Evolutionary conservation across 805 yeast genomes (phyloP).

Genomic region (Wickerhamomyces subpelliculosus): DNA sequence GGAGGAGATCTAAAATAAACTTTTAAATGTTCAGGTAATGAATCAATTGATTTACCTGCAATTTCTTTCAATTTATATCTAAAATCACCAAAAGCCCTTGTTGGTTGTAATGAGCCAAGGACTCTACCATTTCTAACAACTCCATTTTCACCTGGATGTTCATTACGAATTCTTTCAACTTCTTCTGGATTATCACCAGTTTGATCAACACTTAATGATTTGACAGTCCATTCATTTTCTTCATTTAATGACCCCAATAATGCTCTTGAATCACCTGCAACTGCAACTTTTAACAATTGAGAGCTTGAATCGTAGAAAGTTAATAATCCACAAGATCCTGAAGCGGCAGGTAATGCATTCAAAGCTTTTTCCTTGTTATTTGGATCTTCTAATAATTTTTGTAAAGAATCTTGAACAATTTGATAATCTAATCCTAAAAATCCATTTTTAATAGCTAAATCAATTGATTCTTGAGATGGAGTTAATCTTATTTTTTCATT

Average conservation of each 20-base stretch:
- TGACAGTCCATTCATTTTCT: slow-evolving; percentile 76
- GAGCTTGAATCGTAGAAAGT: slow-evolving; percentile 79
- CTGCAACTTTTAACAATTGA: slow-evolving; percentile 75
- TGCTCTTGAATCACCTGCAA: slow-evolving; percentile 94
- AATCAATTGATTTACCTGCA: slow-evolving; percentile 33
- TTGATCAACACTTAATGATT: slow-evolving; percentile 82
- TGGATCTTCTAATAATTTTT: slow-evolving; percentile 60
- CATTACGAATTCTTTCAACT: slow-evolving; percentile 71
- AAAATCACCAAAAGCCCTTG: slow-evolving; percentile 96
- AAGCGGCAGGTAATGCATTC: slow-evolving; percentile 82
- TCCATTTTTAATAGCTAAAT: slow-evolving; percentile 73
- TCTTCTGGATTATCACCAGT: slow-evolving; percentile 90
- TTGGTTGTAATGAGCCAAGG: slow-evolving; percentile 88
- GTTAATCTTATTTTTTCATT: slow-evolving; percentile 40
- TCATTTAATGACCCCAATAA: slow-evolving; percentile 67
- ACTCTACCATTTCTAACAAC: slow-evolving; percentile 85
- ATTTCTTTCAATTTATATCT: slow-evolving; percentile 73
- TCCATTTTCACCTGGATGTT: slow-evolving; percentile 81
- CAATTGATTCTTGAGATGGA: slow-evolving; percentile 67
- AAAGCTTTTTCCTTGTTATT: slow-evolving; percentile 47
- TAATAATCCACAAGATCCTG: slow-evolving; percentile 90
- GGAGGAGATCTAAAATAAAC: slow-evolving; percentile 80
- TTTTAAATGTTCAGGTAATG: slow-evolving; percentile 70
- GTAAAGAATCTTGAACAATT: slow-evolving; percentile 70
- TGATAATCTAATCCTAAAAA: slow-evolving; percentile 81